Conservation (phyloP, 2,329 filamentous ascomycete species). For the Colletotrichum neosansevieriae region DNA sequence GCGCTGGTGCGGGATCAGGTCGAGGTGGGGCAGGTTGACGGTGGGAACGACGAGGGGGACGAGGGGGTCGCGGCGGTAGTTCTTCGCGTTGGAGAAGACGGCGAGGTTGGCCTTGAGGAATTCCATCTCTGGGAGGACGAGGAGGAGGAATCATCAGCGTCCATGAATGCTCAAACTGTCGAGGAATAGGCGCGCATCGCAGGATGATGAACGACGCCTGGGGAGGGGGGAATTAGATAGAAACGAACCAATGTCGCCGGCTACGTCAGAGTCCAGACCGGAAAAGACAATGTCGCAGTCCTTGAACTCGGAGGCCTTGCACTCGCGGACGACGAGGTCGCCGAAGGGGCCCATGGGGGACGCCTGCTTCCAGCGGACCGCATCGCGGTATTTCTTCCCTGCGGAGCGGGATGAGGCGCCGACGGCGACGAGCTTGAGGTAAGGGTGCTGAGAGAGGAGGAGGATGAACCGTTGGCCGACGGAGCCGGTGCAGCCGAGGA, state of each 20-base stretch:
- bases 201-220: too few species aligned
- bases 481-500: slow-evolving; percentile 92
- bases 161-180: too few species aligned
- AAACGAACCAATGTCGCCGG: slow-evolving; percentile 84
- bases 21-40: slow-evolving; percentile 89
- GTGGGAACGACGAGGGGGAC: slow-evolving; percentile 96
- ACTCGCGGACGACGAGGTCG: slow-evolving; percentile 87
- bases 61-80: slow-evolving; percentile 90
- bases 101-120: slow-evolving; percentile 90
- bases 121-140: slow-evolving; percentile 75
- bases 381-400: slow-evolving; percentile 94
- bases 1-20: slow-evolving; percentile 90
- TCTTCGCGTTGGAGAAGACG: slow-evolving; percentile 98
- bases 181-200: too few species aligned
- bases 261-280: slow-evolving; percentile 91
- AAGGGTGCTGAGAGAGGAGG: slow-evolving; percentile 87
- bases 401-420: slow-evolving; percentile 91
- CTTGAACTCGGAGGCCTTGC: slow-evolving; percentile 82
- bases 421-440: slow-evolving; percentile 87
- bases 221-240: too few species aligned
- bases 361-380: slow-evolving; percentile 94
- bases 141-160: too few species aligned
- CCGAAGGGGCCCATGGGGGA: slow-evolving; percentile 83
- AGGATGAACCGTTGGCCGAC: slow-evolving; percentile 97
- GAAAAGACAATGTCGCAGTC: slow-evolving; percentile 96